A percentile compares a stretch with the other conserved stretches of the same genome.
These are phyloP conservation scores for Phytophthora sp. DNA, from an alignment of 352 stramenopile species.

Conservation along the genomic window DNA sequence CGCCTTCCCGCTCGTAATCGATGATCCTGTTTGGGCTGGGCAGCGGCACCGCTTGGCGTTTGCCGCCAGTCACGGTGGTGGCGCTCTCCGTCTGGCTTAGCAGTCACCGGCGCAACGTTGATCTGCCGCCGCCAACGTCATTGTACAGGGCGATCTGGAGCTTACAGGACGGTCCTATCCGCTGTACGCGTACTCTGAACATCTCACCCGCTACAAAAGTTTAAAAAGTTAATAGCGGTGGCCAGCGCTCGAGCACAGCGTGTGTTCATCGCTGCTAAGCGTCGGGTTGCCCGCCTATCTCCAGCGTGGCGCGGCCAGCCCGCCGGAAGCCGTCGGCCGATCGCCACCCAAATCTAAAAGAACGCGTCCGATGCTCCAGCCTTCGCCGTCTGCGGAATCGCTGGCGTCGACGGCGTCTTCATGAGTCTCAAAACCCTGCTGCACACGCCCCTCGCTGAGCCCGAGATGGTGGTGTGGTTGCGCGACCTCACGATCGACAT, in stretches of 20 bases:
- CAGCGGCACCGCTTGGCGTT: no score
- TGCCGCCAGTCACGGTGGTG: no score
- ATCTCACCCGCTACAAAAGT: conserved; percentile 6
- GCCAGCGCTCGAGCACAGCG: not conserved
- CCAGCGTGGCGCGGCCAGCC: not conserved
- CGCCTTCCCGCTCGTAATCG: no score
- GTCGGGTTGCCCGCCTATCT: not conserved
- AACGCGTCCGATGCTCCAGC: conserved; percentile 11
- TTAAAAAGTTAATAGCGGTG: conserved; percentile 4
- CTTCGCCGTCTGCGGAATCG: conserved; percentile 8
- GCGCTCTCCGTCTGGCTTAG: no score
- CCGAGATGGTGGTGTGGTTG: conserved; percentile 28
- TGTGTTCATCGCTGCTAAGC: not conserved
- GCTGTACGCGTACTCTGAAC: conserved; percentile 11
- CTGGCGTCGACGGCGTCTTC: conserved; percentile 9
- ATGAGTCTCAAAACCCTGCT: conserved; percentile 22
- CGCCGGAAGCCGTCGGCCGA: not conserved
- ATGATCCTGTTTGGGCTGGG: no score
- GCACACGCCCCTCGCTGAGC: conserved; percentile 22
- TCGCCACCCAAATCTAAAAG: conserved; percentile 1
- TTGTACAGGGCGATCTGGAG: not conserved
- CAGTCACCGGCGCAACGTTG: no score
- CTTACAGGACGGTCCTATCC: not conserved
- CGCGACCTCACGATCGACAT: conserved; percentile 28
- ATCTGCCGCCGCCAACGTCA: not conserved